A percentile compares a stretch with the other conserved stretches of the same genome.
phyloP scores from a whole-genome alignment of 148 eudicot species.

The Drosera capensis region DNA sequence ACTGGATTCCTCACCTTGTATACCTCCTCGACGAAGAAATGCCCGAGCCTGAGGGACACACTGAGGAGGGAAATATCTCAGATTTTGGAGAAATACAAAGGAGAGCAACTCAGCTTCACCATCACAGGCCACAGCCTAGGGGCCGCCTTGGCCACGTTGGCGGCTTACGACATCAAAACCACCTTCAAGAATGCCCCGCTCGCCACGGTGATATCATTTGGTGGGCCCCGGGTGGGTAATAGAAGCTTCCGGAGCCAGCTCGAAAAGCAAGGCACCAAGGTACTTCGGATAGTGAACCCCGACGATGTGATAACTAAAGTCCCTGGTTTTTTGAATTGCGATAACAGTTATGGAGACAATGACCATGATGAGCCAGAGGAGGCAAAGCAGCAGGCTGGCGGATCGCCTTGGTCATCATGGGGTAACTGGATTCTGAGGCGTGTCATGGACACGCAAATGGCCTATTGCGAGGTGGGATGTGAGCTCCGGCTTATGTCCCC shows the following conservation, averaged over 20 bases:
- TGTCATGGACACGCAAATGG: constrained; percentile 9
- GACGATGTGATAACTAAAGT: constrained; percentile 65
- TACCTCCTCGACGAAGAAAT: constrained; percentile 26
- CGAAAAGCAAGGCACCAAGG: constrained; percentile 55
- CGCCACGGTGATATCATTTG: constrained; percentile 75
- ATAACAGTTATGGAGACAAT: neutral
- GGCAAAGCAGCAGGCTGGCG: neutral
- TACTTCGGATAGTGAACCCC: constrained; percentile 64
- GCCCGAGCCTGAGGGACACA: constrained; percentile 38
- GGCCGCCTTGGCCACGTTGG: constrained; percentile 60
- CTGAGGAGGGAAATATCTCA: constrained; percentile 33
- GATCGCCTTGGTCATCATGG: neutral
- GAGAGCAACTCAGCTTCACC: constrained; percentile 53
- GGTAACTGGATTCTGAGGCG: constrained; percentile 1
- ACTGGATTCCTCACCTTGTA: constrained; percentile 71
- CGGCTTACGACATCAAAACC: constrained; percentile 60
- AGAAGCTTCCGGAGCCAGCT: constrained; percentile 38
- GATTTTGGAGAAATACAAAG: constrained; percentile 26
- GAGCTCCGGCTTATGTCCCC: constrained; percentile 7
- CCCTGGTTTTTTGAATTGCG: constrained; percentile 53
- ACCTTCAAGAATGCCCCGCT: constrained; percentile 19
- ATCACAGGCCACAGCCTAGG: constrained; percentile 88
- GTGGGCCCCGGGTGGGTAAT: constrained; percentile 85
- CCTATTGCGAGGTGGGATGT: constrained; percentile 14
- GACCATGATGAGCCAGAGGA: neutral